A percentile compares a stretch with the other conserved stretches of the same genome.
phyloP scores from a whole-genome alignment of 331 rosid genomes.

The Malus hybrid region DNA sequence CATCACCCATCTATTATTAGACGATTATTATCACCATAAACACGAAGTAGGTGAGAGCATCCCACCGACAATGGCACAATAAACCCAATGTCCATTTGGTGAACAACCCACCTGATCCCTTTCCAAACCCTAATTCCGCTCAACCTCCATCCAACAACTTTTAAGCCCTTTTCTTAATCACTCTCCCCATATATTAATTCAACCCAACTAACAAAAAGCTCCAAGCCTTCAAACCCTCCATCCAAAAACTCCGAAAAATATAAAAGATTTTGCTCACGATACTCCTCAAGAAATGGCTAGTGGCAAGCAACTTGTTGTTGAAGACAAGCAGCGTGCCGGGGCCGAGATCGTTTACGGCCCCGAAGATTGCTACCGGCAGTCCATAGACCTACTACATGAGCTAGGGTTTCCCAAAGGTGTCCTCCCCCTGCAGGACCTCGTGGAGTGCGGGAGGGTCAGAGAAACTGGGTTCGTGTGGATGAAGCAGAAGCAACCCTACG shows the following conservation, averaged over 20 bases:
- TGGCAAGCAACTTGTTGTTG: neutral
- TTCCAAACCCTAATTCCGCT: constrained; percentile 5
- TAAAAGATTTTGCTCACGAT: neutral
- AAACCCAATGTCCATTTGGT: constrained; percentile 14
- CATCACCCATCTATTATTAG: no score
- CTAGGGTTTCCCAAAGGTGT: constrained; percentile 75
- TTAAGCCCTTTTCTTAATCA: neutral
- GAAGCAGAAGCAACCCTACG: constrained; percentile 57
- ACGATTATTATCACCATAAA: neutral
- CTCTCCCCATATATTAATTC: neutral
- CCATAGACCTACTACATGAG: constrained; percentile 53
- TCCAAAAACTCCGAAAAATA: neutral
- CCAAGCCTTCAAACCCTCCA: neutral
- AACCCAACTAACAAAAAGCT: neutral
- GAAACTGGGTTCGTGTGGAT: constrained; percentile 87
- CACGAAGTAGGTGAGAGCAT: neutral
- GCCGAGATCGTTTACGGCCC: constrained; percentile 64
- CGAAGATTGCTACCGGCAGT: constrained; percentile 45
- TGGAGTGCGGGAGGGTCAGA: constrained; percentile 65
- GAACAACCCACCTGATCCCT: constrained; percentile 22
- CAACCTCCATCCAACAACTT: constrained; percentile 28
- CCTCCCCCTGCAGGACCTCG: constrained; percentile 60
- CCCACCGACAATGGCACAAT: neutral
- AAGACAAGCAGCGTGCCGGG: constrained; percentile 45
- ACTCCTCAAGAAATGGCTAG: neutral